phyloP scores from a whole-genome alignment of 2,329 filamentous ascomycete genomes.

The Colletotrichum sublineola region DNA sequence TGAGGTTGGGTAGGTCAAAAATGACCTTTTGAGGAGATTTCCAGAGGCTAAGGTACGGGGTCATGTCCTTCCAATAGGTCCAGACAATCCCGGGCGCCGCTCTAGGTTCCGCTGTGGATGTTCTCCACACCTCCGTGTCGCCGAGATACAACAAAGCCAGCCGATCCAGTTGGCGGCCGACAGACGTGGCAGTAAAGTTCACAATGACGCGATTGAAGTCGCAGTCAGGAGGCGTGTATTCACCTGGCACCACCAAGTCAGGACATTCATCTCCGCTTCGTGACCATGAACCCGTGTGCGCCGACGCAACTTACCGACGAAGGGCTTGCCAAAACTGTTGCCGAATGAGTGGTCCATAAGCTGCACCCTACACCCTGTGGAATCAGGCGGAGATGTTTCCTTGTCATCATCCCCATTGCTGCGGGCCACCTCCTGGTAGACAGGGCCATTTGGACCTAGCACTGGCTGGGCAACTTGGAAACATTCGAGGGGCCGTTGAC shows the following conservation, averaged over 20 bases:
- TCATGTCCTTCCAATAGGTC: conserved; percentile 85
- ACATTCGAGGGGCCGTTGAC: conserved; percentile 62
- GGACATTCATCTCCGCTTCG: conserved; percentile 29
- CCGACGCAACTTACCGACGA: conserved; percentile 68
- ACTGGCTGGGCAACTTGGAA: conserved; percentile 80
- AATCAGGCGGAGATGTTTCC: conserved; percentile 41
- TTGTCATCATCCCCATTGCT: conserved; percentile 44
- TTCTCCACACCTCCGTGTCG: conserved; percentile 85
- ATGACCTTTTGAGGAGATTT: conserved; percentile 78
- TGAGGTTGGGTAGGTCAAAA: conserved; percentile 82
- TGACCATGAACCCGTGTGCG: neutral
- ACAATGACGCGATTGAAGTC: conserved; percentile 81
- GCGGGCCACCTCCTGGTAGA: conserved; percentile 32
- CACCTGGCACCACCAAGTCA: conserved; percentile 56
- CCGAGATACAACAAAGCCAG: conserved; percentile 81
- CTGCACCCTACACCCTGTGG: conserved; percentile 61
- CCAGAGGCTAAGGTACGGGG: conserved; percentile 77
- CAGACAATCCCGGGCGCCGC: conserved; percentile 75
- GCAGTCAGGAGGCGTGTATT: conserved; percentile 76
- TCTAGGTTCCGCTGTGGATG: conserved; percentile 85
- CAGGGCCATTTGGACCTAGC: conserved; percentile 60
- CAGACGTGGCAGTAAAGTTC: conserved; percentile 80
- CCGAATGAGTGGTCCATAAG: conserved; percentile 80
- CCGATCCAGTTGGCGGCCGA: conserved; percentile 82
- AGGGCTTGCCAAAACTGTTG: conserved; percentile 80